Conservation (phyloP, 2,329 filamentous ascomycete species). For the Alternaria triticina region DNA sequence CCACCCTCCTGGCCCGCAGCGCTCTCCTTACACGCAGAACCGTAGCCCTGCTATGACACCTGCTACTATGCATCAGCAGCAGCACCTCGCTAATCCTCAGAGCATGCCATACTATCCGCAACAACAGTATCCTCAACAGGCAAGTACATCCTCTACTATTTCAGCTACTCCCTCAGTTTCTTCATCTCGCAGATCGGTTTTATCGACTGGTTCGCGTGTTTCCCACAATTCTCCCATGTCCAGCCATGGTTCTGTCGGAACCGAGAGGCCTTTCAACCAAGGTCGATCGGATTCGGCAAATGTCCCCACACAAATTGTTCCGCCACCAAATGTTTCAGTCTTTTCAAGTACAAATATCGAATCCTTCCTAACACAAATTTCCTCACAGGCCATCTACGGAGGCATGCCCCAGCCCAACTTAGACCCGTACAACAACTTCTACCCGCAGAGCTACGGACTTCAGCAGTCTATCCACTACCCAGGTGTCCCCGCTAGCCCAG, state of each 20-base stretch:
- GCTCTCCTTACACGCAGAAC: constrained; percentile 65
- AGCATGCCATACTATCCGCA: constrained; percentile 69
- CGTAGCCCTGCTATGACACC: constrained; percentile 63
- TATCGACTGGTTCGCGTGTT: constrained; percentile 18
- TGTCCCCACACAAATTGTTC: constrained; percentile 26
- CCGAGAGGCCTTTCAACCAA: constrained; percentile 23
- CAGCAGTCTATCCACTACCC: constrained; percentile 54
- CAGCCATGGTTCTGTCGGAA: constrained; percentile 17
- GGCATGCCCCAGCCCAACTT: constrained; percentile 59
- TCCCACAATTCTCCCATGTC: constrained; percentile 17
- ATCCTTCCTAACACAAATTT: constrained; percentile 70
- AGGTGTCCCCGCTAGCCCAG: constrained; percentile 54
- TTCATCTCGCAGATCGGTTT: constrained; percentile 28
- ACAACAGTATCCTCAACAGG: constrained; percentile 65
- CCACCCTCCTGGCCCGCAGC: constrained; percentile 58
- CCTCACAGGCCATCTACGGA: constrained; percentile 67
- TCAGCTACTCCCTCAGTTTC: constrained; percentile 21
- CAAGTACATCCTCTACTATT: constrained; percentile 61
- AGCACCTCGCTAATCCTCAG: constrained; percentile 55
- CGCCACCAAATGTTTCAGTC: background rate
- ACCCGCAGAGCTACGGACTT: constrained; percentile 59
- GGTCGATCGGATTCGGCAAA: constrained; percentile 24
- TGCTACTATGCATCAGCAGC: constrained; percentile 70
- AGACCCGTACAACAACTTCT: constrained; percentile 51
- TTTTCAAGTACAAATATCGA: constrained; percentile 75